Base-by-base conservation (phyloP, 2,329 filamentous ascomycete species). In the Raffaelea ambrosiae region DNA sequence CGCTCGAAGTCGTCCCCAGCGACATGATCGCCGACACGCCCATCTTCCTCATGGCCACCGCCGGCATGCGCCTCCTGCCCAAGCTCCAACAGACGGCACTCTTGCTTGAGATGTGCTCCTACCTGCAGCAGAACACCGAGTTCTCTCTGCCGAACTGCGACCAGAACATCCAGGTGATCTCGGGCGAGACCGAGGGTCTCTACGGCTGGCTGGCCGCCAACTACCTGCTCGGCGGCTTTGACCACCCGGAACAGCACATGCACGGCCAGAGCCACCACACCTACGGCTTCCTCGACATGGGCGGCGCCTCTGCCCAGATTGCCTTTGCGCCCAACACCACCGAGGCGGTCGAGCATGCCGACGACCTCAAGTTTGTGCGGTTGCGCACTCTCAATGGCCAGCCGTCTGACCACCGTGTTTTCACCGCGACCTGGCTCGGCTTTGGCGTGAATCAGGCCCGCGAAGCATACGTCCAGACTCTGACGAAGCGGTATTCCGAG, bases 171-270 rank as follows among this genome's bases (percentile, higher is more conserved):
- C 90, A 96, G 63, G 88, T 97, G 29, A 98, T 98, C 53, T 81
- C 89, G 0, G 93, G 93, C 40, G 90, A 95, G 64, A 97, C 93
- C 0, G 93, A 98, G 65, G 93, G 90, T 3, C 66, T 98, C 26
- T 98, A 97, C 59, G 93, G 93, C 36, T 98, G 93, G 93, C 86
- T 98, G 57, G 91, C 94, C 8, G 87, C 91, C 46, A 98, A 98
- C 61, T 98, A 98, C 60, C 69, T 98, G 26, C 74, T 98, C 1
- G 91, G 89, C 23, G 88, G 89, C 4, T 97, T 98, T 58, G 86
- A 97, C 62, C 72, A 77, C 18, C 83, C 88, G 0, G 70, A 83
- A 44, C 68, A 80, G 14, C 87, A 95, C 58, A 71, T 79, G 46
- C 88, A 95, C 63, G 89, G 88, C 46, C 89, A 95, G 55, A 80